Percentiles rank a stretch among this genome's conserved stretches.
phyloP scores from a whole-genome alignment of 768 basidiomycete species.

The Pulveroboletus sp. region DNA sequence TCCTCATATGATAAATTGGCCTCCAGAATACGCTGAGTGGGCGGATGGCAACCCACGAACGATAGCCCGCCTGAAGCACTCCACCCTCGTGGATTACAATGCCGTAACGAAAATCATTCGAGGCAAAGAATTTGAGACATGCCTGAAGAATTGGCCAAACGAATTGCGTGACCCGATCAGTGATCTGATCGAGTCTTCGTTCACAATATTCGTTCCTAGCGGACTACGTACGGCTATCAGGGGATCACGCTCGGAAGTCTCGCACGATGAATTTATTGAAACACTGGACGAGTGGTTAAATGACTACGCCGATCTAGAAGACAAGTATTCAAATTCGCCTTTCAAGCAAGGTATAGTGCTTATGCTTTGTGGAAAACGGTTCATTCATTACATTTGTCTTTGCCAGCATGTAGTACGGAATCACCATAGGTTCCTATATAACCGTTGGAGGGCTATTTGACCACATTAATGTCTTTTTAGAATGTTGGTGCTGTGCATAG shows the following conservation, averaged over 20 bases:
- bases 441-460: no score
- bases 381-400: no score
- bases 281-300: background rate
- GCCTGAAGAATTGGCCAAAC: background rate
- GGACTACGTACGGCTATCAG: background rate
- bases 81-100: no score
- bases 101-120: background rate
- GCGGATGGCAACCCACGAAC: background rate
- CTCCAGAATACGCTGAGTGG: background rate
- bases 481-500: no score
- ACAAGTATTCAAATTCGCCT: no score
- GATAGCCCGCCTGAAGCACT: background rate
- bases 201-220: background rate
- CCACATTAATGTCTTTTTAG: no score
- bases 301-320: no score
- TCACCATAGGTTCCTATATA: no score
- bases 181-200: background rate
- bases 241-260: background rate
- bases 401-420: no score
- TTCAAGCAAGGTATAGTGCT: no score
- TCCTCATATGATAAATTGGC: conserved; percentile 2
- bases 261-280: background rate
- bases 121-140: no score
- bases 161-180: background rate
- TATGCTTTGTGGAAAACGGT: no score